Conservation (phyloP, 73 alveolate species). For the Paramecium tetraurelia region DNA sequence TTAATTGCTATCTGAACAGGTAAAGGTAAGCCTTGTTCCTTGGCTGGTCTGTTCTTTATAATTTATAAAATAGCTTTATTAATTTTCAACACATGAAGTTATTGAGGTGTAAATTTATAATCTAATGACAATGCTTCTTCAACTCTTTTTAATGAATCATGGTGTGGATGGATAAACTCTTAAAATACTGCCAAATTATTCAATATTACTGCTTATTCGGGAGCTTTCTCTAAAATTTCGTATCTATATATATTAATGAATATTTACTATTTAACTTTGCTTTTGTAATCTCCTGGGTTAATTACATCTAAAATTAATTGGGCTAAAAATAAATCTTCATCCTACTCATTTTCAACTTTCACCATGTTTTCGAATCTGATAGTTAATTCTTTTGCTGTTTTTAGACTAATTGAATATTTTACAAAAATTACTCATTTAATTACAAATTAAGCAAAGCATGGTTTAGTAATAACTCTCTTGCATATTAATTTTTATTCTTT, state of each 20-base stretch:
- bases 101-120: conserved; percentile 58
- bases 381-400: conserved; percentile 3
- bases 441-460: background rate
- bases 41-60: conserved; percentile 18
- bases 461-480: conserved; percentile 26
- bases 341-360: conserved; percentile 11
- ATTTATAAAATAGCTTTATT: conserved; percentile 46
- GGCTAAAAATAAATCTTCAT: conserved; percentile 38
- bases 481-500: conserved; percentile 26
- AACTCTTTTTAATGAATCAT: conserved; percentile 51
- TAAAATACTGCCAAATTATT: conserved; percentile 13
- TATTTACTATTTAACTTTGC: background rate
- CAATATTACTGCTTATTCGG: conserved; percentile 20
- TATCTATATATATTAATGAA: background rate
- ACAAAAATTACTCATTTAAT: background rate
- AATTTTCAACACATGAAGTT: conserved; percentile 3
- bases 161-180: conserved; percentile 5
- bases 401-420: background rate
- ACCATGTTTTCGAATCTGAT: conserved; percentile 46
- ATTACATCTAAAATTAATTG: background rate
- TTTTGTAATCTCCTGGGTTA: background rate
- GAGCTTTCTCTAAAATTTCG: background rate
- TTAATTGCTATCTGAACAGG: background rate
- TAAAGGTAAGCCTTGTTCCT: background rate
- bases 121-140: conserved; percentile 55